Evolutionary conservation across 2,329 filamentous ascomycete genomes (phyloP), one percentile per base, ranked within the genome.

Genomic region (Trichoderma hamatum): DNA sequence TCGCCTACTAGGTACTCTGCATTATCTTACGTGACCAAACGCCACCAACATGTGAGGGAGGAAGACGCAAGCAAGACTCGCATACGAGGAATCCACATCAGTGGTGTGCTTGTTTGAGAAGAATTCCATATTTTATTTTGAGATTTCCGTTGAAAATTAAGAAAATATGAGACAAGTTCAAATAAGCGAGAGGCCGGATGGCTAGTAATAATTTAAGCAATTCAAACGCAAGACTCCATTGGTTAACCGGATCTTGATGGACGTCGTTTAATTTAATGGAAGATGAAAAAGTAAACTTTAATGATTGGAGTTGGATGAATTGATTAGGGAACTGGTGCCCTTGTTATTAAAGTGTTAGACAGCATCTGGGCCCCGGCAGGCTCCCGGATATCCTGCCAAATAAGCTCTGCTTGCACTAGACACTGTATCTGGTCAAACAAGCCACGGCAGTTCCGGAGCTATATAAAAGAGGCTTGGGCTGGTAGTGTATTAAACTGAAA

Each of bases 401-500:
- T 49, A 39, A 51, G 21, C 7, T 55, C 49, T 26, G 14, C 28
- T 52, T 24, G 24, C 36, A 52, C 28, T 9, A 62, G 60, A 62
- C n/a, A 10, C n/a, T 30, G 13, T 52, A 24, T 30, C 30, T 21
- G 49, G 49, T 54, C 43, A 55, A 32, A 55, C 32, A 14, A 56
- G n/a, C 7, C 36, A 58, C 36, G 52, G 36, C 63, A 66, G 52
- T 66, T 65, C 34, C 26, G 32, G 28, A 10, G 61, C 32, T n/a
- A 24, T 6, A 32, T 51, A 16, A 46, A 7, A 49, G 46, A 49
- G 46, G 19, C 14, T 26, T 43, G 10, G 34, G 24, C 39, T 7
- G 34, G 34, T 19, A 43, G 21, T 55, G 66, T 43, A n/a, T n/a
- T 43, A 7, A 7, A 43, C 9, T n/a, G 28, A 28, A 46, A 36